A percentile compares a stretch with the other conserved stretches of the same genome.
phyloP scores from a whole-genome alignment of 2,329 filamentous ascomycete species.

The Colletotrichum coccodes region DNA sequence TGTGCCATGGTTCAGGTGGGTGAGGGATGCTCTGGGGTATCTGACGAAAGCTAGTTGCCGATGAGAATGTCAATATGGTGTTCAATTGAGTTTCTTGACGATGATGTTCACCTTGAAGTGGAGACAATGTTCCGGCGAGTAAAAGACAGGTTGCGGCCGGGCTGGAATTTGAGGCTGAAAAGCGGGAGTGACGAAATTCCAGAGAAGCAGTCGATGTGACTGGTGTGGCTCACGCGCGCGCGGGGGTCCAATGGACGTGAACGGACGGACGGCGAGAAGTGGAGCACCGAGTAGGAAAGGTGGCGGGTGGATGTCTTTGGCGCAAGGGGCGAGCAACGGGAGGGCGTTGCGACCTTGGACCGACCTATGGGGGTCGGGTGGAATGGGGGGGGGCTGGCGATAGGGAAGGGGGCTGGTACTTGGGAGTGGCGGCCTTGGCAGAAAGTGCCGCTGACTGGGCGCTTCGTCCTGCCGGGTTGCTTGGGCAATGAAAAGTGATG shows the following conservation, averaged over 20 bases:
- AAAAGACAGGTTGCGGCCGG: slow-evolving; percentile 21
- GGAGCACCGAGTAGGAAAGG: background rate
- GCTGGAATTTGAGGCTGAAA: slow-evolving; percentile 21
- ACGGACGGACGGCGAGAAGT: background rate
- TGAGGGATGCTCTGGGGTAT: background rate
- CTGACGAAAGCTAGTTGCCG: background rate
- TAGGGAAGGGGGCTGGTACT: slow-evolving; percentile 10
- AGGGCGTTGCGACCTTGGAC: background rate
- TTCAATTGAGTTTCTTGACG: background rate
- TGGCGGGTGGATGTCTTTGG: slow-evolving; percentile 22
- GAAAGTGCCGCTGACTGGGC: slow-evolving; percentile 15
- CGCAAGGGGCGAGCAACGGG: background rate
- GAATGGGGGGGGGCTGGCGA: background rate
- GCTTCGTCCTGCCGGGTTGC: slow-evolving; percentile 30
- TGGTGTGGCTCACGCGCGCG: slow-evolving; percentile 19
- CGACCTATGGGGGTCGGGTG: background rate
- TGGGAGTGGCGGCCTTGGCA: slow-evolving; percentile 14
- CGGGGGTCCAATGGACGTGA: slow-evolving; percentile 8
- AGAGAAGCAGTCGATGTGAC: background rate
- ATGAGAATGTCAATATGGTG: slow-evolving; percentile 1
- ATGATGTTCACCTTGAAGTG: background rate
- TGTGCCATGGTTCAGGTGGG: slow-evolving; percentile 60
- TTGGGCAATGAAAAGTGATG: slow-evolving; percentile 18
- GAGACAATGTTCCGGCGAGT: background rate
- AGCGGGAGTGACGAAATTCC: slow-evolving; percentile 17